Conservation (phyloP, 1,284 basidiomycete genomes). For the Lentinula novae-zelandiae region DNA sequence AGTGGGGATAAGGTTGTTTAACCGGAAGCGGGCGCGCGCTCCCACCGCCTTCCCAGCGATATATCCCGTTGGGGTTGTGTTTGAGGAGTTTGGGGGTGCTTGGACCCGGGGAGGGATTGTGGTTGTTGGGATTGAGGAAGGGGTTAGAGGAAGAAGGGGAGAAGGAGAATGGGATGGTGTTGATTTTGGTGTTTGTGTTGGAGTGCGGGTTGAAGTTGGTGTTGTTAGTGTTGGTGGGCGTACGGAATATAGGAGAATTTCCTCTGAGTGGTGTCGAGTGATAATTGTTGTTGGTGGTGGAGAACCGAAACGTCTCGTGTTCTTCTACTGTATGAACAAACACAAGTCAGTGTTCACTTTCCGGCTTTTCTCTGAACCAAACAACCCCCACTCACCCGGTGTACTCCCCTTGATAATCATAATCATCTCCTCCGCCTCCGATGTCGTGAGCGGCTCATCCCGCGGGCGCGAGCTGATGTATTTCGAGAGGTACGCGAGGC, state of each 20-base stretch:
- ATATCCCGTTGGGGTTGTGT: constrained; percentile 69
- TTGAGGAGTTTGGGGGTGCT: constrained; percentile 39
- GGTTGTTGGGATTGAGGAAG: neutral
- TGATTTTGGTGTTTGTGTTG: neutral
- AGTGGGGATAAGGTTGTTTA: no score
- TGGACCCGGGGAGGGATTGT: constrained; percentile 25
- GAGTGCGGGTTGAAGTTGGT: no score
- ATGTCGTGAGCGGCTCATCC: constrained; percentile 31
- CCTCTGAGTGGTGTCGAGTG: constrained; percentile 40
- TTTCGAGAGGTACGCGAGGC: constrained; percentile 21
- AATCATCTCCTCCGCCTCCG: constrained; percentile 53
- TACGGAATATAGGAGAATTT: constrained; percentile 31
- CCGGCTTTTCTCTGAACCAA: no score
- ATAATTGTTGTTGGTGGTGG: constrained; percentile 20
- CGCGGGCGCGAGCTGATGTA: neutral
- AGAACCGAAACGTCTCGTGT: constrained; percentile 58
- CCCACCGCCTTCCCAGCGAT: constrained; percentile 66
- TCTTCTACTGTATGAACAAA: constrained; percentile 22
- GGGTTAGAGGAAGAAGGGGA: constrained; percentile 19
- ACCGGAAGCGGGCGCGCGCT: constrained; percentile 34
- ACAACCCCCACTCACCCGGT: constrained; percentile 21
- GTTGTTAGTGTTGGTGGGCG: constrained; percentile 6
- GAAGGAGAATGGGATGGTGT: constrained; percentile 22
- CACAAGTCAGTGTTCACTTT: no score
- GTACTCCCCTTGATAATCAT: constrained; percentile 41